Evolutionary conservation across 2,329 filamentous ascomycete genomes (phyloP), one percentile per base, ranked within the genome.

Genomic region (Aspergillus vadensis): DNA sequence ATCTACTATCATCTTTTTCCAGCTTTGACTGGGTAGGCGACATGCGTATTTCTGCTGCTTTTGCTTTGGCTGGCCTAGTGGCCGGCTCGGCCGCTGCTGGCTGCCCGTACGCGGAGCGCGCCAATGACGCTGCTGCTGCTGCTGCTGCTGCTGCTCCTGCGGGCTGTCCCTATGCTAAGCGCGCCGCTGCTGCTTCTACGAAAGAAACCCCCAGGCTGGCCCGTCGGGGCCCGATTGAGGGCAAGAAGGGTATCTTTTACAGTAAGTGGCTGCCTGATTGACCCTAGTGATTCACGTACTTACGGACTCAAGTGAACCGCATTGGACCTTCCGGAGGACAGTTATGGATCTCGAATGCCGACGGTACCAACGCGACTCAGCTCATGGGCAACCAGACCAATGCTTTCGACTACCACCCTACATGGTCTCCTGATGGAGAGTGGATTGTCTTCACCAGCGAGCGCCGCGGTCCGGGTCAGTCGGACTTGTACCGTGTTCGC

Each of bases 401-500:
- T 47, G 39, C 53, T 6, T 55, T 55, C 1, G 53, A 55, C 53
- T 55, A 55, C 53, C 53, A 55, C n/a, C 39, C 53, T 2, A 21
- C 53, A 6, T 55, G 53, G 53, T 55, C 53, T 6, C 25, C 25
- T 4, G 53, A 55, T 3, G 53, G 53, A 4, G 15, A 55, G 21
- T 55, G 53, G 53, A 55, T 55, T 47, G 39, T 47, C 25, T 55
- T 55, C 25, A 55, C 53, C n/a, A 55, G 53, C 39, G 53, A 55
- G 39, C 53, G 53, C 14, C 53, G 53, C 39, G 53, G 53, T 23
- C 38, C 53, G 2, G 53, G 53, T 8, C 53, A 55, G 53, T 55
- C 53, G 9, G 53, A 55, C 39, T 17, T 55, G 39, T 55, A 55
- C n/a, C 74, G 76, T 5, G 66, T 75, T 21, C 70, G 67, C 1